Percentiles rank a stretch among this genome's conserved stretches.
Conservation (phyloP, 371 early-diverging fungal genomes). For the Mortierella sp. region DNA sequence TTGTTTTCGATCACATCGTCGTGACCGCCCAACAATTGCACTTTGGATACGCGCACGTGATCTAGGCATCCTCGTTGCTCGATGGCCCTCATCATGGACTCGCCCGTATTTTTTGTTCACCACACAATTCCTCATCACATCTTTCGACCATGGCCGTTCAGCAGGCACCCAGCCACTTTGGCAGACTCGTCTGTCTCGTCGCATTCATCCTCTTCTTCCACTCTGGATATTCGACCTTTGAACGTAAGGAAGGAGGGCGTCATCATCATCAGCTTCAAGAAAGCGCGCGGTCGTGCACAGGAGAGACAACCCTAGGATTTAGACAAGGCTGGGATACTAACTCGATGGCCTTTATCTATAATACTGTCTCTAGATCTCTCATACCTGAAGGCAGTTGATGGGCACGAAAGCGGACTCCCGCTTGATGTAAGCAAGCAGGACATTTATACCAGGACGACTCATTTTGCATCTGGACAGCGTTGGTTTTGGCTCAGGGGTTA, state of each 20-base stretch:
- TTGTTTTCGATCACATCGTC: constrained; percentile 6
- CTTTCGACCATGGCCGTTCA: constrained; percentile 49
- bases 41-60: not conserved
- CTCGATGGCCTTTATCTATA: not conserved
- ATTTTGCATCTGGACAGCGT: not conserved
- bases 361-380: constrained; percentile 65
- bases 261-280: not conserved
- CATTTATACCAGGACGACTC: not conserved
- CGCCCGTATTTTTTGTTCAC: not conserved
- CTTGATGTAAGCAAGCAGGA: constrained; percentile 63
- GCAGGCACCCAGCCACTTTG: constrained; percentile 55
- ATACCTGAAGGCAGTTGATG: constrained; percentile 75
- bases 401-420: constrained; percentile 66
- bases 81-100: not conserved
- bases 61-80: not conserved
- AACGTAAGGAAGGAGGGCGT: constrained; percentile 63
- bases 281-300: not conserved
- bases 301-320: not conserved
- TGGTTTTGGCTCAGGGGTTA: not conserved
- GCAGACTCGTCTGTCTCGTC: constrained; percentile 65
- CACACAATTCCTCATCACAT: constrained; percentile 7
- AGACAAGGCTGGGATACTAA: not conserved
- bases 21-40: not conserved
- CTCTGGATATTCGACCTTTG: constrained; percentile 79
- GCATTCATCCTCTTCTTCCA: constrained; percentile 71